Conservation (phyloP, 192 early-diverging fungal species). For the Coemansia sp. region DNA sequence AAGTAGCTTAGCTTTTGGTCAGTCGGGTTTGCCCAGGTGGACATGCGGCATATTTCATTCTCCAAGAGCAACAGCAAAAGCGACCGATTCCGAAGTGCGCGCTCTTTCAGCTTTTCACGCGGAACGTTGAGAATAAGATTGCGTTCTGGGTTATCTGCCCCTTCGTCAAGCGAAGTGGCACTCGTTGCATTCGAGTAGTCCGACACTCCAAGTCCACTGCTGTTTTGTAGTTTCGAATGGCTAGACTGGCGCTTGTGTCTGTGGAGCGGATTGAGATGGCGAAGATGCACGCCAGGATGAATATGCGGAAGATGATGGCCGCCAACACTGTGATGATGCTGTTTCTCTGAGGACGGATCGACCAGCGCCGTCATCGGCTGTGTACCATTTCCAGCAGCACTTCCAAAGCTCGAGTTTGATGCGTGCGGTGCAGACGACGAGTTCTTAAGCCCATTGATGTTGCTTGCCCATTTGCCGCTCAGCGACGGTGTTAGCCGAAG, state of each 20-base stretch:
- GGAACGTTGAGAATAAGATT: conserved; percentile 31
- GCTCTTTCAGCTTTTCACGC: conserved; percentile 41
- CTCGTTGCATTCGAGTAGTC: conserved; percentile 29
- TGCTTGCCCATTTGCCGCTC: conserved; percentile 15
- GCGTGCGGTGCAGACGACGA: conserved; percentile 4
- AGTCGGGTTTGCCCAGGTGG: conserved; percentile 82
- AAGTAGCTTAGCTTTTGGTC: conserved; percentile 44
- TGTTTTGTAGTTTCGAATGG: neutral
- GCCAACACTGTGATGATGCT: neutral
- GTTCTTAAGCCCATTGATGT: neutral
- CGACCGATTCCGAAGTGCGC: conserved; percentile 30
- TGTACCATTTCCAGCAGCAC: conserved; percentile 2
- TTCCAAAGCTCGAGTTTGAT: conserved; percentile 10
- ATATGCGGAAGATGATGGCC: conserved; percentile 13
- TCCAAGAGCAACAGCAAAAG: conserved; percentile 84
- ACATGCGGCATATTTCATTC: conserved; percentile 81
- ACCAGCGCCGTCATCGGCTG: conserved; percentile 2
- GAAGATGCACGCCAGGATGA: conserved; percentile 27
- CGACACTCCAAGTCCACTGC: neutral
- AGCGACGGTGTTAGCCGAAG: conserved; percentile 23
- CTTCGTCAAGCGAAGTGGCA: conserved; percentile 31
- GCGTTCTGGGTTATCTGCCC: neutral
- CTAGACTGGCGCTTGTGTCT: conserved; percentile 18
- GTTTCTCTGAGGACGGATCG: conserved; percentile 7
- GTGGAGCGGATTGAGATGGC: conserved; percentile 26